Base-by-base conservation (phyloP, 352 stramenopile species). In the Globisporangium spinosum region DNA sequence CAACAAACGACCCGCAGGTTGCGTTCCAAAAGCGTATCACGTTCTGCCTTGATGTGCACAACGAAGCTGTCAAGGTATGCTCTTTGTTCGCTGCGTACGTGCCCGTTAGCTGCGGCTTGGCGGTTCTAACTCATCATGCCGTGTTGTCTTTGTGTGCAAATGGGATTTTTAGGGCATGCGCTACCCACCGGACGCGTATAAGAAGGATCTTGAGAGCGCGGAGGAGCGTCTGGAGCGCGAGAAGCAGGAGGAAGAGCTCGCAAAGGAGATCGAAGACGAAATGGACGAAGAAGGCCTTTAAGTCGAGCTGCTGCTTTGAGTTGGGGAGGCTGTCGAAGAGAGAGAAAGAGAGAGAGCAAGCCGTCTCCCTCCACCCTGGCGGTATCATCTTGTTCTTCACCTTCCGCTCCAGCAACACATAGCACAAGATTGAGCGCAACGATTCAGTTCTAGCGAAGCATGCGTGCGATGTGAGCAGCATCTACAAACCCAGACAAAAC, bases 21-120 rank as follows among this genome's bases (percentile, higher is more conserved):
- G 97, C 96, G 13, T 99, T 99, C 77, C 93, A 99, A 73, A 89
- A 92, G 63, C 94, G 97, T 75, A 99, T 99, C 77, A 95, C 93
- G 4, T 99, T 99, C 75, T 99, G 97, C 80, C 83, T 99, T 38
- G 98, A 98, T 51, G 98, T 99, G 56, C 97, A 99, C 83, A 99
- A 99, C 76, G 97, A 99, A 81, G 98, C 98, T 47, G 94, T 99
- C 35, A 97, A 98, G 79, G 79, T 87, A 10, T 20, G 35, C 58
- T 47, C 22, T 43, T 56, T 38, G 53, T 35, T 57, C 40, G 0
- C 4, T 17, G 12, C 20, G 40, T 47, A 20, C 3, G 49, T 61
- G 22, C 34, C 1, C 62, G 17, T 12, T 17, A 8, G 40, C 40
- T n/a, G 40, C 13, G 13, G 7, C 20, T 34, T 25, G 25, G 17